These are phyloP conservation scores for Blastocystis sp. DNA, from an alignment of 352 stramenopile genomes.

Conservation along the genomic window DNA sequence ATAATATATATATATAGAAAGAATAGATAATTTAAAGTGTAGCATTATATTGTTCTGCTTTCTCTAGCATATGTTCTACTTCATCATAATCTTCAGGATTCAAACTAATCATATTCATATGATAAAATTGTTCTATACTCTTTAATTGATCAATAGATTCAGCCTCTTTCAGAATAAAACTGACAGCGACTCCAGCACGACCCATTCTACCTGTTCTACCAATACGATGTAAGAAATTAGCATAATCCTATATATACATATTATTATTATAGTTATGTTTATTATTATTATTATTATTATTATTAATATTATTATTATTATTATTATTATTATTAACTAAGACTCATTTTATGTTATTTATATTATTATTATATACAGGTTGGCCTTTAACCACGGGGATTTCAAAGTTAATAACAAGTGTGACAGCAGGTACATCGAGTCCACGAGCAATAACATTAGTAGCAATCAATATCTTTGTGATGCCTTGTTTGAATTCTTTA, in stretches of 20 bases:
- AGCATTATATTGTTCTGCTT: no score
- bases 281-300: conserved; percentile 6
- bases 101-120: conserved; percentile 18
- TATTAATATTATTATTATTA: no score
- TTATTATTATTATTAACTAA: no score
- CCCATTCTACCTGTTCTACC: conserved; percentile 33
- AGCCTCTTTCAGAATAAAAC: conserved; percentile 7
- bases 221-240: conserved; percentile 27
- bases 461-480: conserved; percentile 23
- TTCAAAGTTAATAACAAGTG: conserved; percentile 31
- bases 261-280: not conserved
- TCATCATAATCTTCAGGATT: no score
- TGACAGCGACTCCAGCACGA: conserved; percentile 14
- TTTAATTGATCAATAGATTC: conserved; percentile 13
- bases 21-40: no score
- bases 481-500: conserved; percentile 10
- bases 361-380: no score
- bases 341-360: no score
- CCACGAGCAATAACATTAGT: conserved; percentile 23
- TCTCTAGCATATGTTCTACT: no score
- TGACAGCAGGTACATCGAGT: conserved; percentile 26
- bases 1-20: no score
- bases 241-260: conserved; percentile 5
- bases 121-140: conserved; percentile 11
- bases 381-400: no score